phyloP scores from a whole-genome alignment of 73 alveolate species.

The Paramecium pentaurelia region DNA sequence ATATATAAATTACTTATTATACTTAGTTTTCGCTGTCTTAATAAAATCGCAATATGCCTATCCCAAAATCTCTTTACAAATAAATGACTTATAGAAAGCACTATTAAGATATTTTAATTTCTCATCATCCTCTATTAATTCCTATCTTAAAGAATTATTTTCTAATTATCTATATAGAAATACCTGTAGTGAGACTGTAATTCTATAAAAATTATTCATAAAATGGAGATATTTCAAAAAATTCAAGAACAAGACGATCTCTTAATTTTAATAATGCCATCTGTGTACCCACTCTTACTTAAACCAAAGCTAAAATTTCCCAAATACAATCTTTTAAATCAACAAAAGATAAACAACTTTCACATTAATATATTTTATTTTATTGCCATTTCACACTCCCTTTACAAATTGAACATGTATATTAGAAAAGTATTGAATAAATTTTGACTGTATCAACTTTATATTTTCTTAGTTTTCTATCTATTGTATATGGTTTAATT shows the following conservation, averaged over 20 bases:
- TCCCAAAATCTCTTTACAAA: not conserved
- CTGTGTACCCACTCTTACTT: not conserved
- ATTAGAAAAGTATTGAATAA: not conserved
- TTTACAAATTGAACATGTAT: not conserved
- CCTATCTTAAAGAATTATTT: not conserved
- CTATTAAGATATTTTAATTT: not conserved
- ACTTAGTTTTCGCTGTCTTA: constrained; percentile 24
- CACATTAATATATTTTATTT: not conserved
- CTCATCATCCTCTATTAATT: not conserved
- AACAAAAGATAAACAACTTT: not conserved
- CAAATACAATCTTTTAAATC: not conserved
- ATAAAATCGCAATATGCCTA: constrained; percentile 16
- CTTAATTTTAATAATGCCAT: not conserved
- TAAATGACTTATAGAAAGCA: not conserved
- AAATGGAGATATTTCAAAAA: not conserved
- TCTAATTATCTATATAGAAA: not conserved
- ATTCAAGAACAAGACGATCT: not conserved
- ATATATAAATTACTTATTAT: not conserved
- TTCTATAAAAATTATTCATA: not conserved
- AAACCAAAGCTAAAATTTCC: not conserved
- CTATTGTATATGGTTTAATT: constrained; percentile 6
- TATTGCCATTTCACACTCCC: not conserved
- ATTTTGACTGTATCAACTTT: not conserved
- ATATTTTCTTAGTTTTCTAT: constrained; percentile 22
- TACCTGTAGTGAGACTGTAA: not conserved